Evolutionary conservation across 768 basidiomycete genomes (phyloP), one percentile per base, ranked within the genome.

Genomic region (Boletellus ananas): DNA sequence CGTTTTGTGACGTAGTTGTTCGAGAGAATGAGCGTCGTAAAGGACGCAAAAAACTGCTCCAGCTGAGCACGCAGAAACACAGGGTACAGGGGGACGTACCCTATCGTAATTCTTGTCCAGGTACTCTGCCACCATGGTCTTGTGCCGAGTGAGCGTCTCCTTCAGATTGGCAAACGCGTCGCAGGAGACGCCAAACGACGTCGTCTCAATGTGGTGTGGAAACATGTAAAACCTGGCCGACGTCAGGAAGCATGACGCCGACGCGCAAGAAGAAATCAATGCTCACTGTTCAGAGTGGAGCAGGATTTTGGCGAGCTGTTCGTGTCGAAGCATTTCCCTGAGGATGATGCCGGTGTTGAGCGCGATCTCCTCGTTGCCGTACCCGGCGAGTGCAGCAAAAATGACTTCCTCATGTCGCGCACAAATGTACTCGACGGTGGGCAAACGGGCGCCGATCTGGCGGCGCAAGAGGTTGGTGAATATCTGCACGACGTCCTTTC

Each of bases 1-100:
- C 96, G 90, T 70, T 98, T 98, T n/a, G 96, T 99, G 50, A 99
- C 96, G 66, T 98, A 98, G 76, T 98, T 98, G 63, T 77, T 79
- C 17, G 95, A 98, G 34, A 92, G 77, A 56, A 98, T 88, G 54
- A 99, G 85, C 16, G 87, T 87, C 14, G 90, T 90, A 74, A 94
- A 98, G 46, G 93, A 92, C 27, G 83, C 80, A 77, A 99, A 99
- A 78, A 98, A 99, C 93, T 96, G 60, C 43, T 47, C 4, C 16
- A 38, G 14, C 36, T 51, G 11, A 52, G 31, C 13, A 37, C 31
- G 25, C 34, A n/a, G 49, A 17, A 50, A 42, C 47, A 39, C 23
- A 9, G 31, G 9, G 40, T 35, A 35, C 6, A 16, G 16, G n/a
- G 11, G 14, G 9, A 70, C 86, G 52, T 60, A 95, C 93, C 54